Conservation (phyloP, 1,139 yeast species). For the Pichia cactophila region DNA sequence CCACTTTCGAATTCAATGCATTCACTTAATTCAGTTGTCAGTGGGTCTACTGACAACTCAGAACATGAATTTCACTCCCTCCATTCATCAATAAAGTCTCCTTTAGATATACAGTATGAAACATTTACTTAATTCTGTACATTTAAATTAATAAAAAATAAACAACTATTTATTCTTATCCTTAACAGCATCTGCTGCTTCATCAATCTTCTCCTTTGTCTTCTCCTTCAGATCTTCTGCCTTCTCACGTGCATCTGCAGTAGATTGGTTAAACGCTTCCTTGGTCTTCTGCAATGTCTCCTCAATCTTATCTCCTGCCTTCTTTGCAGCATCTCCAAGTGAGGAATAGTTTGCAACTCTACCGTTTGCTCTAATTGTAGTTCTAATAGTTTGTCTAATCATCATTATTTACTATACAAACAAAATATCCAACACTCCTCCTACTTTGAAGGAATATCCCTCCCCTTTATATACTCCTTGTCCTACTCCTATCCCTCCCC, state of each 20-base stretch:
- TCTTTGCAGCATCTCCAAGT: conserved; percentile 8
- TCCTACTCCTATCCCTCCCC: too few species aligned
- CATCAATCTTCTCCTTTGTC: conserved; percentile 2
- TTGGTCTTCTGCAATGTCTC: conserved; percentile 9
- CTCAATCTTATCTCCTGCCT: conserved; percentile 8
- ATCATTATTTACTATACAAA: too few species aligned
- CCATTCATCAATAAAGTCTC: background rate
- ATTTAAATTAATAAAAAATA: background rate
- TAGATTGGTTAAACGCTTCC: conserved; percentile 10
- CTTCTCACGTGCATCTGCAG: conserved; percentile 9
- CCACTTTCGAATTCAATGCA: too few species aligned
- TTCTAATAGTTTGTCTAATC: background rate
- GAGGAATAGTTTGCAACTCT: conserved; percentile 3
- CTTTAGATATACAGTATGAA: background rate
- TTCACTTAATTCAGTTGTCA: too few species aligned
- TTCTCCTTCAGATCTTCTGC: conserved; percentile 4
- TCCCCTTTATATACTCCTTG: too few species aligned
- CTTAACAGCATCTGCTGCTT: background rate
- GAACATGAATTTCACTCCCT: conserved; percentile 2
- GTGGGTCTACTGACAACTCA: background rate
- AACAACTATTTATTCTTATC: background rate
- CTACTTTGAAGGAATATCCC: too few species aligned
- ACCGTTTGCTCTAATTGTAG: background rate
- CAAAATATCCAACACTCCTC: too few species aligned
- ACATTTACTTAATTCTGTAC: background rate